Base-by-base conservation (phyloP, 176 grass and related monocot genomes). In the Puya raimondii region DNA sequence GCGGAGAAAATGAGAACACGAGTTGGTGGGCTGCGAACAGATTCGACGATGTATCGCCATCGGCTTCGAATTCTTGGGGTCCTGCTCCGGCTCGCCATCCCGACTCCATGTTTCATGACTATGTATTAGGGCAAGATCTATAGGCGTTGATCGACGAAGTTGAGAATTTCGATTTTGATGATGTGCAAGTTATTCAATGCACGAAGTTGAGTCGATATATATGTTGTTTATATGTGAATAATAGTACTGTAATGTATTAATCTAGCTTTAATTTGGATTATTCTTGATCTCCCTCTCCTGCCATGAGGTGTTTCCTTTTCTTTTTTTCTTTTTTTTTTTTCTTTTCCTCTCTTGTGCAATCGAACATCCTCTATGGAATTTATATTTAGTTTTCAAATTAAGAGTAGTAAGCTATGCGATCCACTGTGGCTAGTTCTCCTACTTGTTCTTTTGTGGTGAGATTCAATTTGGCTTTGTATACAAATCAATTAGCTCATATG, bases 21-120 rank as follows among this genome's bases (percentile, higher is more conserved):
- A 52, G 23, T 29, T 75, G 72, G 72, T 75, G 72, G 61, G 49
- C 48, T 2, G 52, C 42, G 5, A 33, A 53, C 51, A 18, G 63
- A 20, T 75, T 75, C 27, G 61, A 65, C 48, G 72, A 65, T 21
- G 65, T 51, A 12, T 18, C 14, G 9, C 1, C 17, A 20, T 8
- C 14, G 13, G 22, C 7, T 4, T 15, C 22, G n/a, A 16, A 25
- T 25, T 51, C 56, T 10, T 22, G 56, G 56, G 56, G 49, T 18
- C 67, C 63, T 52, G 25, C 48, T 33, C 14, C 47, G 13, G 47
- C 56, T 64, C 57, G 15, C 54, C 71, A 50, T 0, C 33, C 20
- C 4, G 23, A 66, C 26, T 54, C 11, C 0, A 63, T 75, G 63
- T 10, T 75, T 66, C 63, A 75, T 29, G 73, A 54, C 14, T 75